These are phyloP conservation scores for Aspergillus carlsbadensis DNA, from an alignment of 495 filamentous ascomycete genomes.

Conservation along the genomic window DNA sequence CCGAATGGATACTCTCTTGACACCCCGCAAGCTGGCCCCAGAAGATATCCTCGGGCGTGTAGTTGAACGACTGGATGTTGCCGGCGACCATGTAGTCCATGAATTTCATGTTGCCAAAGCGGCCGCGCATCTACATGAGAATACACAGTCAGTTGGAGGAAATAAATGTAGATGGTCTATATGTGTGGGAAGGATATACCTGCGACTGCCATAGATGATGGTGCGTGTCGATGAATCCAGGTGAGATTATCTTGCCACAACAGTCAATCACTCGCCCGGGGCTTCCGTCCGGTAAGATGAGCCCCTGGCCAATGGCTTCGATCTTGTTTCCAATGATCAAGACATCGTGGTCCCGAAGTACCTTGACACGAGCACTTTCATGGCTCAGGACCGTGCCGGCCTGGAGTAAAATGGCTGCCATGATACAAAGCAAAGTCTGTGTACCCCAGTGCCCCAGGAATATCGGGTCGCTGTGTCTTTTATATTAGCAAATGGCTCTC, in stretches of 20 bases:
- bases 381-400: too few relatives aligned
- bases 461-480: too few relatives aligned
- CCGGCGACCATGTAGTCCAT: constrained; percentile 42
- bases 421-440: too few relatives aligned
- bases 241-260: constrained; percentile 53
- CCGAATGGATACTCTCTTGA: constrained; percentile 52
- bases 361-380: too few relatives aligned
- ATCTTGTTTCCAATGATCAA: too few relatives aligned
- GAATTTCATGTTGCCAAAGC: constrained; percentile 38
- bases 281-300: constrained; percentile 16
- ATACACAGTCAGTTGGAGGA: too few relatives aligned
- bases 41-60: constrained; percentile 50
- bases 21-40: constrained; percentile 53
- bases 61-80: constrained; percentile 33
- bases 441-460: too few relatives aligned
- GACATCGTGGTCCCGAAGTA: too few relatives aligned
- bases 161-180: neutral
- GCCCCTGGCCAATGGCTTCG: constrained; percentile 13
- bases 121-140: constrained; percentile 28
- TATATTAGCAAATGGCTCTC: too few relatives aligned
- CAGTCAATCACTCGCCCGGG: constrained; percentile 43
- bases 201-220: constrained; percentile 60
- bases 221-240: constrained; percentile 61
- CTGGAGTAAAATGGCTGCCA: too few relatives aligned
- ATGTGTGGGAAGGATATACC: neutral